These are phyloP conservation scores for Xylaria intraflava DNA, from an alignment of 495 filamentous ascomycete species.

Conservation along the genomic window DNA sequence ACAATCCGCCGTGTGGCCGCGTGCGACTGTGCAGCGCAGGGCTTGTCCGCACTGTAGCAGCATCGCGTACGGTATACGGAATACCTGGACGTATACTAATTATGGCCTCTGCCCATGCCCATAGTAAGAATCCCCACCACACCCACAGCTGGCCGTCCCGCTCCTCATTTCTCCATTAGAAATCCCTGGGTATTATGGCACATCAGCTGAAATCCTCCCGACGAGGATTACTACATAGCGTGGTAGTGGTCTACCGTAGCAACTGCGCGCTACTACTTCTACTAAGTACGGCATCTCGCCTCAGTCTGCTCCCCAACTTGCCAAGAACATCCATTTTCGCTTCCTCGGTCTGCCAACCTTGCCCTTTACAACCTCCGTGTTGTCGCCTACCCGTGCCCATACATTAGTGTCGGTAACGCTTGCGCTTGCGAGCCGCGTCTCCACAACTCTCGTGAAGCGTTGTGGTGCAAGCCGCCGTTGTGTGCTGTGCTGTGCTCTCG, in stretches of 20 bases:
- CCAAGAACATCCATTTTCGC: constrained; percentile 31
- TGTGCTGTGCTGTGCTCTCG: neutral
- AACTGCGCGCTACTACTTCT: no score
- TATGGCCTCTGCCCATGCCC: no score
- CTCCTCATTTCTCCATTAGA: neutral
- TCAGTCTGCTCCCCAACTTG: constrained; percentile 27
- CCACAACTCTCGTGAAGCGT: constrained; percentile 6
- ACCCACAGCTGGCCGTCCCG: neutral
- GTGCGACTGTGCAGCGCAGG: no score
- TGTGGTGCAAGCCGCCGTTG: neutral
- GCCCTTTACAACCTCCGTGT: neutral
- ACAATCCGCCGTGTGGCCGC: no score
- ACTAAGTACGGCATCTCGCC: neutral
- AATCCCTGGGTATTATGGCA: neutral
- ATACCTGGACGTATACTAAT: no score
- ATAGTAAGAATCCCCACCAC: neutral
- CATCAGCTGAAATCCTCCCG: neutral
- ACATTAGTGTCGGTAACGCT: neutral
- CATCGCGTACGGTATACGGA: no score
- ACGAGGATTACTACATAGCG: neutral
- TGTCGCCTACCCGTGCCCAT: neutral
- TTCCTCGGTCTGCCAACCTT: constrained; percentile 12
- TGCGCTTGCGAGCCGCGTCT: neutral
- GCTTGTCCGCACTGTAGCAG: no score
- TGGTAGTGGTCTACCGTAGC: no score